Percentiles rank a stretch among this genome's conserved stretches.
These are phyloP conservation scores for Caloboletus firmus DNA, from an alignment of 1,284 basidiomycete genomes.

Conservation along the genomic window DNA sequence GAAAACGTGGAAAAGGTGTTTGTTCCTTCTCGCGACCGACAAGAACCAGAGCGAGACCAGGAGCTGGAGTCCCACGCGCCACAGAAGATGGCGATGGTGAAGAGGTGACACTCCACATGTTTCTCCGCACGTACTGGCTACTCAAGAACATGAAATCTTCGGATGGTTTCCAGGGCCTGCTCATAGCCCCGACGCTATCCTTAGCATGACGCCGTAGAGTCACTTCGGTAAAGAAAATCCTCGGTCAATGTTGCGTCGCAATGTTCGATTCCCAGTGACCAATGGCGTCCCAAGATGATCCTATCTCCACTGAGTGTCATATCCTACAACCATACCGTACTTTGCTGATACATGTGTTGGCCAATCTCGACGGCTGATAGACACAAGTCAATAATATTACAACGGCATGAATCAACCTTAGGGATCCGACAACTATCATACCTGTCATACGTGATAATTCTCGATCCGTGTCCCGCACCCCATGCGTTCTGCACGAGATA, in stretches of 20 bases:
- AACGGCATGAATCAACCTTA: neutral
- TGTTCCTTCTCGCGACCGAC: neutral
- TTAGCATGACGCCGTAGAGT: conserved; percentile 8
- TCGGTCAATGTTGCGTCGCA: conserved; percentile 11
- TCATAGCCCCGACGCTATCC: conserved; percentile 25
- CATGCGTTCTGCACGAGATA: conserved; percentile 40
- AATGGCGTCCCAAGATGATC: neutral
- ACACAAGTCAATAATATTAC: neutral
- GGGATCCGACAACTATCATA: neutral
- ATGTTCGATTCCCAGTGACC: too few relatives aligned
- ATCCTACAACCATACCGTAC: neutral
- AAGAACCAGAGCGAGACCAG: neutral
- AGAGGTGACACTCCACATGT: conserved; percentile 24
- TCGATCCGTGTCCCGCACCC: conserved; percentile 41
- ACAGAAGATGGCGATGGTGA: neutral
- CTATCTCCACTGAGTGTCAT: neutral
- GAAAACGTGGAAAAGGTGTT: conserved; percentile 29
- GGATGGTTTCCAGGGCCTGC: conserved; percentile 49
- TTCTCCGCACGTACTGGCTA: conserved; percentile 49
- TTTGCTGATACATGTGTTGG: neutral
- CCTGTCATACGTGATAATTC: conserved; percentile 37
- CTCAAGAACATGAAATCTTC: conserved; percentile 45
- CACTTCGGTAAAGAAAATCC: conserved; percentile 19
- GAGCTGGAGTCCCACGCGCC: neutral
- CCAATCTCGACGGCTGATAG: neutral